These are phyloP conservation scores for Hemileccinum impolitum DNA, from an alignment of 768 basidiomycete genomes.

Conservation along the genomic window DNA sequence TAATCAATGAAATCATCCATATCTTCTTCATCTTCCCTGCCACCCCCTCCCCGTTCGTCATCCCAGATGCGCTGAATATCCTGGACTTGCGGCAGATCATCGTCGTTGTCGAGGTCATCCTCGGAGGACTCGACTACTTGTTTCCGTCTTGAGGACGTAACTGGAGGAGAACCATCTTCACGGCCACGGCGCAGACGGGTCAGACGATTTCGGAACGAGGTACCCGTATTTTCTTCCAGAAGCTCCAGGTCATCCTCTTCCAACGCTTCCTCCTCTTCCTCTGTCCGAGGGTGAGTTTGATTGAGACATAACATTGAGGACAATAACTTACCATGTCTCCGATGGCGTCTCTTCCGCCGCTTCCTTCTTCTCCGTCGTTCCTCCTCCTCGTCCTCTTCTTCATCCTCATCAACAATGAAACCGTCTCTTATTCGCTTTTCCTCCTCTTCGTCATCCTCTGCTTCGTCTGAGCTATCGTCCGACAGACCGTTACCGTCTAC, in stretches of 20 bases:
- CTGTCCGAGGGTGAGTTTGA: conserved; percentile 20
- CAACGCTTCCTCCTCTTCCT: conserved; percentile 61
- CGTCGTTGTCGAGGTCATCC: conserved; percentile 63
- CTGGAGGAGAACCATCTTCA: conserved; percentile 66
- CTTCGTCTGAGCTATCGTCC: conserved; percentile 87
- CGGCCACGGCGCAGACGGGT: conserved; percentile 74
- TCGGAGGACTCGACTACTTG: conserved; percentile 69
- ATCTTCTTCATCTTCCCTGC: conserved; percentile 55
- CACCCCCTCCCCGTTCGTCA: conserved; percentile 54
- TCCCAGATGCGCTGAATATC: conserved; percentile 76
- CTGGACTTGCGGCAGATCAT: conserved; percentile 49
- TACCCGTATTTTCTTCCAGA: conserved; percentile 81
- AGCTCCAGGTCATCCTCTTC: conserved; percentile 89
- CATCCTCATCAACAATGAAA: conserved; percentile 91
- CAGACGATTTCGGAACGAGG: conserved; percentile 68
- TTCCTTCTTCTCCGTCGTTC: conserved; percentile 58
- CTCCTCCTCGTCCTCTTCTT: conserved; percentile 77
- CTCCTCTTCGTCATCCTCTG: conserved; percentile 90
- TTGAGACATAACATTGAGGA: conserved; percentile 5
- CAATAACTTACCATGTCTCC: conserved; percentile 43
- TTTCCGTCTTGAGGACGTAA: conserved; percentile 56
- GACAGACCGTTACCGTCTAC: conserved; percentile 45
- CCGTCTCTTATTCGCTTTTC: conserved; percentile 75
- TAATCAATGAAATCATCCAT: conserved; percentile 77
- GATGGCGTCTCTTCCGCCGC: conserved; percentile 63